Base-by-base conservation (phyloP, 1,284 basidiomycete genomes). In the Wolfiporia cocos region DNA sequence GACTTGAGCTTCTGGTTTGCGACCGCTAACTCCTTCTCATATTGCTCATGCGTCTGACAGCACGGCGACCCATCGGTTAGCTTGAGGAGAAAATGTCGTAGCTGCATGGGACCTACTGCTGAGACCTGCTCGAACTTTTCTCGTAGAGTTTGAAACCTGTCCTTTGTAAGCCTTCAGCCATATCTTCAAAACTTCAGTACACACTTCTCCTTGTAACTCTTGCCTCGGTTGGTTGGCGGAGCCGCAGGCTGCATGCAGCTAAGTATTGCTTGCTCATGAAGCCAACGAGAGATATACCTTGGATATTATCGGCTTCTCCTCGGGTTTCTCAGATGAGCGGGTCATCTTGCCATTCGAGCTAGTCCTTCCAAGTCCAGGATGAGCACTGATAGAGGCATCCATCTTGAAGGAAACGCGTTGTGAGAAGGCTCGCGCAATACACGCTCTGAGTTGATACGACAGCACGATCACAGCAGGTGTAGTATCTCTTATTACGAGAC, bases 51-150 rank as follows among this genome's bases (percentile, higher is more conserved):
- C 40, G 56, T 58, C 75, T 78, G 46, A 17, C 24, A 12, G 7
- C 6, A 19, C 14, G 23, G 24, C 22, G 9, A 10, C 11, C 5
- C 5, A 18, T 5, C 20, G 4, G 21, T 37, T 37, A 37, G 36
- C 9, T 17, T 9, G 5, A 11, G 36, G 24, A 24, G 18, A 7
- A n/a, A n/a, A n/a, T n/a, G n/a, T n/a, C n/a, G n/a, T n/a, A n/a
- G n/a, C n/a, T n/a, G n/a, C n/a, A n/a, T n/a, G n/a, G n/a, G n/a
- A 64, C 76, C 43, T 52, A 77, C 76, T 34, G 62, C 52, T 19
- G 54, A 72, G 34, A 74, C 74, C 48, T 68, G 68, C 38, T 77
- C 75, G 46, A 70, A 78, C 49, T 67, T 70, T 58, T 77, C 75
- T 28, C 71, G 64, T 57, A 78, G 66, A 22, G 58, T 49, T 43